Evolutionary conservation across 139 green algal genomes (phyloP).

Genomic region (Haematococcus sp.): DNA sequence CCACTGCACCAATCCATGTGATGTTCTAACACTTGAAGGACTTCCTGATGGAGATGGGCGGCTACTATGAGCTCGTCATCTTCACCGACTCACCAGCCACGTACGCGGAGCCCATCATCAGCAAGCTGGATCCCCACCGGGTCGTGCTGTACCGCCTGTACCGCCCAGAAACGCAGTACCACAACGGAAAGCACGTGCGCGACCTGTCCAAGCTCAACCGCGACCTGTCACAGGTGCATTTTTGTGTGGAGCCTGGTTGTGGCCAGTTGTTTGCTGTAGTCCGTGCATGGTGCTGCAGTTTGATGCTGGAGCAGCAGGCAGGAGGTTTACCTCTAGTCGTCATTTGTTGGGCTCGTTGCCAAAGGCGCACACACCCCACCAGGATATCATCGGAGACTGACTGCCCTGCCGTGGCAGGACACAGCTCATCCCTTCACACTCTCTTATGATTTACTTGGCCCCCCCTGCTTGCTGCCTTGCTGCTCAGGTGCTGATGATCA

Average conservation of each 20-base stretch:
- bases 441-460: background rate
- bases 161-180: conserved; percentile 87
- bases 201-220: conserved; percentile 96
- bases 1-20: no score
- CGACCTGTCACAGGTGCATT: conserved; percentile 82
- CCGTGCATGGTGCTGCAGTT: background rate
- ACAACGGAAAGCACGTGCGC: conserved; percentile 82
- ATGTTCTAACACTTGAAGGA: conserved; percentile 63
- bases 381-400: no score
- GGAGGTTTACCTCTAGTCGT: no score
- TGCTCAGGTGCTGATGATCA: conserved; percentile 28
- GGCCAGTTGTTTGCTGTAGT: background rate
- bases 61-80: conserved; percentile 94
- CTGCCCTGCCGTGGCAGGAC: no score
- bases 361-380: no score
- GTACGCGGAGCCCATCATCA: conserved; percentile 90
- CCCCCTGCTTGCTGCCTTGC: background rate
- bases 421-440: no score
- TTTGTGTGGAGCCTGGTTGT: conserved; percentile 40
- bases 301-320: no score
- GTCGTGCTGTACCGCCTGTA: conserved; percentile 66
- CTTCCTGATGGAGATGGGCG: conserved; percentile 84
- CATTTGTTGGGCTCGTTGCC: no score
- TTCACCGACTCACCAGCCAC: conserved; percentile 85
- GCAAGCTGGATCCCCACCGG: conserved; percentile 82